These are phyloP conservation scores for Rehmannia glutinosa DNA, from an alignment of 257 asterid genomes.

Conservation along the genomic window DNA sequence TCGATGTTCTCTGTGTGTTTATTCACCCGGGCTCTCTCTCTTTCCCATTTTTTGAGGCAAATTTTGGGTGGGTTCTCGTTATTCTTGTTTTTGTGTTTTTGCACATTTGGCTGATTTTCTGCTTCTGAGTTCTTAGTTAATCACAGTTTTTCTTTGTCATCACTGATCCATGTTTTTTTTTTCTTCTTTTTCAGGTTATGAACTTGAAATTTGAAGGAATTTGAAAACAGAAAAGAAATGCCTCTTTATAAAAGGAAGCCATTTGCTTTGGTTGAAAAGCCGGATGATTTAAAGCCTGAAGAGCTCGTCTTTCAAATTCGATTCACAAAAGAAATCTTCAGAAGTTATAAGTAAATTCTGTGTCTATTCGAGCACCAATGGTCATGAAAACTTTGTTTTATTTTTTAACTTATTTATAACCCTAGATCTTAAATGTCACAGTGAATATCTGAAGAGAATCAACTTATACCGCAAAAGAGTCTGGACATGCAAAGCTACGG, in stretches of 20 bases:
- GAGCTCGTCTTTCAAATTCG: conserved; percentile 79
- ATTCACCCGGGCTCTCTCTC: conserved; percentile 13
- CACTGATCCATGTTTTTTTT: conserved; percentile 24
- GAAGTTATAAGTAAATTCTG: conserved; percentile 55
- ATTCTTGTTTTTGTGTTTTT: background rate
- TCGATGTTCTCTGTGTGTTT: conserved; percentile 1
- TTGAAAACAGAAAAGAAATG: conserved; percentile 40
- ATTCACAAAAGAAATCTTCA: conserved; percentile 85
- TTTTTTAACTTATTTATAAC: background rate
- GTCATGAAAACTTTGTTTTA: background rate
- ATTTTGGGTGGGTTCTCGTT: conserved; percentile 19
- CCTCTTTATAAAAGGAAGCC: conserved; percentile 79
- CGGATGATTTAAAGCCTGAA: conserved; percentile 71
- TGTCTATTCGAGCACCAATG: conserved; percentile 13
- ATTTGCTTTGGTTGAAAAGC: conserved; percentile 54
- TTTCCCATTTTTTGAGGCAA: conserved; percentile 5
- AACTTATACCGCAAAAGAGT: conserved; percentile 65
- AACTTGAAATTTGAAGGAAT: conserved; percentile 31
- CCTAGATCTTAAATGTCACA: conserved; percentile 29
- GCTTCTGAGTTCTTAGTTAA: conserved; percentile 10
- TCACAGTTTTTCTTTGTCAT: background rate
- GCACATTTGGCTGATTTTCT: background rate
- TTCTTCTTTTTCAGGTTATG: conserved; percentile 32
- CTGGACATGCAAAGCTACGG: conserved; percentile 93
- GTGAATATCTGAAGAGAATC: conserved; percentile 80